A percentile compares a stretch with the other conserved stretches of the same genome.
These are phyloP conservation scores for Apiospora koreana DNA, from an alignment of 2,329 filamentous ascomycete species.

Conservation along the genomic window DNA sequence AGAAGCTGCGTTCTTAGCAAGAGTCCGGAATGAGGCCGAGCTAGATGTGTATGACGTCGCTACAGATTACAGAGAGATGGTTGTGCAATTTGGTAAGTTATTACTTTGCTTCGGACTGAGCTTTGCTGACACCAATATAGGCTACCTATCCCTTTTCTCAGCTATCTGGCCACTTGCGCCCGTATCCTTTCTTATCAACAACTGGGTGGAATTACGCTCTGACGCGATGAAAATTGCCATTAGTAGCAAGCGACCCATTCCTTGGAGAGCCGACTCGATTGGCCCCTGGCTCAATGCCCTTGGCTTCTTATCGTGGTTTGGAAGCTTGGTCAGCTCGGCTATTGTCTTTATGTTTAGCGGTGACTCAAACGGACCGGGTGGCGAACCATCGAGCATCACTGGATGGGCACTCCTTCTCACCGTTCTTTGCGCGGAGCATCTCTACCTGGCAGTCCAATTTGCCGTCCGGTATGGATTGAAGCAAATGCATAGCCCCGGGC, in stretches of 20 bases:
- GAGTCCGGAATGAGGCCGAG: conserved; percentile 81
- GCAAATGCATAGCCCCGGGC: conserved; percentile 82
- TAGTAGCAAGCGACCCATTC: conserved; percentile 85
- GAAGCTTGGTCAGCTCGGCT: conserved; percentile 82
- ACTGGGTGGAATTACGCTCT: conserved; percentile 92
- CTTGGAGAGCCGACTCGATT: conserved; percentile 89
- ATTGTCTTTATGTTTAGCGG: conserved; percentile 88
- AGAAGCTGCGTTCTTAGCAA: conserved; percentile 76
- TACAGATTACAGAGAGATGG: conserved; percentile 89
- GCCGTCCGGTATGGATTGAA: conserved; percentile 71
- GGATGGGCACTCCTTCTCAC: conserved; percentile 80
- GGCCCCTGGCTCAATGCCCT: conserved; percentile 88
- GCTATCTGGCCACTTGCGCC: conserved; percentile 94
- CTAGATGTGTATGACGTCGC: conserved; percentile 88
- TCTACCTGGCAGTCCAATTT: conserved; percentile 79
- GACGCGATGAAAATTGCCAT: conserved; percentile 94
- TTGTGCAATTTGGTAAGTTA: conserved; percentile 69
- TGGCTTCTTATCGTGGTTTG: conserved; percentile 90
- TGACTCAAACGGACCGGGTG: conserved; percentile 63
- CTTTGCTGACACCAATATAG: conserved; percentile 38
- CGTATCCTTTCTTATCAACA: conserved; percentile 87
- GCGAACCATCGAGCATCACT: conserved; percentile 69
- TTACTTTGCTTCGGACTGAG: background rate
- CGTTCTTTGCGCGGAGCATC: conserved; percentile 84
- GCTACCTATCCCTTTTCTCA: conserved; percentile 88